A percentile compares a stretch with the other conserved stretches of the same genome.
phyloP scores from a whole-genome alignment of 2,329 filamentous ascomycete genomes.

The Lecanicillium sp. region DNA sequence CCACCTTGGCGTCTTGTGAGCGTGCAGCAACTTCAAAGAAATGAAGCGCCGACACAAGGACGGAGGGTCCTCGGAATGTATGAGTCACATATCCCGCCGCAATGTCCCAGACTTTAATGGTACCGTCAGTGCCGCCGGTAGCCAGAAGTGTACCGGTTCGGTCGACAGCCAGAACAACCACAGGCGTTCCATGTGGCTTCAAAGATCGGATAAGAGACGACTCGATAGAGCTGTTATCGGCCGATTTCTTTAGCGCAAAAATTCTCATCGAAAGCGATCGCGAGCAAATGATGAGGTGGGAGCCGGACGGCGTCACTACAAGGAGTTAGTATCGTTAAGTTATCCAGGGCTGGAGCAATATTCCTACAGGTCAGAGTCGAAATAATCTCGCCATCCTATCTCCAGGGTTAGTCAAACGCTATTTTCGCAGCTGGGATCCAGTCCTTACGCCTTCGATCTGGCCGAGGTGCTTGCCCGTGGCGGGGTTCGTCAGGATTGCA shows the following conservation, averaged over 20 bases:
- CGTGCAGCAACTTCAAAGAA: conserved; percentile 72
- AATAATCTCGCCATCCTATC: conserved; percentile 68
- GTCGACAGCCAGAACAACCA: conserved; percentile 80
- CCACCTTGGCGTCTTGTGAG: conserved; percentile 18
- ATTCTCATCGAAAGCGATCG: conserved; percentile 95
- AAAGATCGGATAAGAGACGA: conserved; percentile 67
- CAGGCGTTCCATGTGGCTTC: conserved; percentile 85
- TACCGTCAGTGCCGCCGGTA: conserved; percentile 86
- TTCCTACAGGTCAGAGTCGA: conserved; percentile 60
- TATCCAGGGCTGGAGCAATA: no score
- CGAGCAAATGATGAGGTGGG: conserved; percentile 85
- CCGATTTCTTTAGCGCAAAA: conserved; percentile 60
- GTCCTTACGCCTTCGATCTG: conserved; percentile 72
- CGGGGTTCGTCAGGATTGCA: conserved; percentile 77
- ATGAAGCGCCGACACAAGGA: conserved; percentile 80
- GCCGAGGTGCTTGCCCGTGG: conserved; percentile 73
- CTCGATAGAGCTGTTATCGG: conserved; percentile 50
- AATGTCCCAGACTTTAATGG: conserved; percentile 96
- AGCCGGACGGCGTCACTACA: conserved; percentile 76
- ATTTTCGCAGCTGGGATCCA: not conserved
- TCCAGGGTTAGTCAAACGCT: conserved; percentile 13
- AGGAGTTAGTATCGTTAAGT: conserved; percentile 5
- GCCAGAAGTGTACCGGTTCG: conserved; percentile 82
- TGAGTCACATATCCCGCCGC: conserved; percentile 85
- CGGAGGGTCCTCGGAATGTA: conserved; percentile 88